Evolutionary conservation across 768 basidiomycete genomes (phyloP).

Genomic region (Sporobolomyces roseus): DNA sequence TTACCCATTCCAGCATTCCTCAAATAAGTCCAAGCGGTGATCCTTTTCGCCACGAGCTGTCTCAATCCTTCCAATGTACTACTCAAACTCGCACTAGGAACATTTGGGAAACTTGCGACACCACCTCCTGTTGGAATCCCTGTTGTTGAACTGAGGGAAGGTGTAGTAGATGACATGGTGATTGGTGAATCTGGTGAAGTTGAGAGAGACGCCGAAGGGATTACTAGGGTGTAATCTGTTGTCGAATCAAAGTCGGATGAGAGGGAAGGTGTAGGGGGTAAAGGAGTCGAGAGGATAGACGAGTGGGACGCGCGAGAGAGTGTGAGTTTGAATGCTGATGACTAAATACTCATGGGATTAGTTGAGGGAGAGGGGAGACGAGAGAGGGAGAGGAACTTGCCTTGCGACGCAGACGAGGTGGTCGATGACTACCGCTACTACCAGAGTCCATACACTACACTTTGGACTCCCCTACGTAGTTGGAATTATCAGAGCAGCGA

Average conservation of each 20-base stretch:
- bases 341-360: not conserved
- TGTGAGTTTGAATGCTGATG: conserved; percentile 24
- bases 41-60: conserved; percentile 75
- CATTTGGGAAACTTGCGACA: conserved; percentile 18
- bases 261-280: conserved; percentile 1
- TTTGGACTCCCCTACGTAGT: not conserved
- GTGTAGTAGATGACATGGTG: not conserved
- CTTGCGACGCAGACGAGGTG: conserved; percentile 16
- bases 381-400: not conserved
- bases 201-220: not conserved
- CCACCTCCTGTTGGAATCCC: not conserved
- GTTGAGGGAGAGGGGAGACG: not conserved
- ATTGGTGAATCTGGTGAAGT: not conserved
- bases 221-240: not conserved
- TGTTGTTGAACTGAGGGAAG: not conserved
- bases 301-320: conserved; percentile 9
- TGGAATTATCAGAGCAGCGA: no score
- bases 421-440: conserved; percentile 6
- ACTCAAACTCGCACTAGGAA: conserved; percentile 8
- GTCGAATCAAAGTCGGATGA: not conserved
- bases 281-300: not conserved
- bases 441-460: not conserved
- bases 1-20: conserved; percentile 82
- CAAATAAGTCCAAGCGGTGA: conserved; percentile 78
- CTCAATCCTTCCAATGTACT: conserved; percentile 20